A percentile compares a stretch with the other conserved stretches of the same genome.
phyloP scores from a whole-genome alignment of 148 eudicot species.

The Cornus suecica region DNA sequence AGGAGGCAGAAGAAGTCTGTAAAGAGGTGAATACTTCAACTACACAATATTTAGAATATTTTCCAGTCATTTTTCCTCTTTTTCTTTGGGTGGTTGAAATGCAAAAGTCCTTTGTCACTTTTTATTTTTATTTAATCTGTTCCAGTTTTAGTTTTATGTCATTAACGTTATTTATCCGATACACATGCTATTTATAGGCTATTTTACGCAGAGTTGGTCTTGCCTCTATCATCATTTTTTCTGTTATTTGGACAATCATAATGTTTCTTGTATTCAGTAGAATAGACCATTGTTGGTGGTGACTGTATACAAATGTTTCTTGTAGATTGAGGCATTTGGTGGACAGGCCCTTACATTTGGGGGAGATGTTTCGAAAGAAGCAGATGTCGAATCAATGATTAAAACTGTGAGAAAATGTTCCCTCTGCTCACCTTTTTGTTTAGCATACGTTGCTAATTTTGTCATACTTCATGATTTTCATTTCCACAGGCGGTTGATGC shows the following conservation, averaged over 20 bases:
- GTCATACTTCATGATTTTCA: constrained; percentile 10
- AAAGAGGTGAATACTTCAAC: constrained; percentile 35
- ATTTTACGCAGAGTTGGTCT: too few relatives aligned
- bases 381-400: constrained; percentile 89
- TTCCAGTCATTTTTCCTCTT: not conserved
- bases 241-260: not conserved
- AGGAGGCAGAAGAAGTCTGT: constrained; percentile 60
- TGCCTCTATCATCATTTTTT: not conserved
- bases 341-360: constrained; percentile 84
- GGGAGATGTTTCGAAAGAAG: constrained; percentile 96
- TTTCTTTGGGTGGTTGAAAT: not conserved
- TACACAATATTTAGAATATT: not conserved
- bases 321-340: constrained; percentile 78
- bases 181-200: too few relatives aligned
- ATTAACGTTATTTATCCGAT: too few relatives aligned
- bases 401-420: constrained; percentile 64
- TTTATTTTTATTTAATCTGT: not conserved
- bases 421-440: not conserved
- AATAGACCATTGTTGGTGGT: constrained; percentile 4
- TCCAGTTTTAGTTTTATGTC: too few relatives aligned
- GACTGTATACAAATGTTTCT: constrained; percentile 4
- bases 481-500: constrained; percentile 73
- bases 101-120: not conserved
- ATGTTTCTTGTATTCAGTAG: not conserved
- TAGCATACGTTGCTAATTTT: constrained; percentile 1